Base-by-base conservation (phyloP, 2,329 filamentous ascomycete genomes). In the Pseudonectria foliicola region DNA sequence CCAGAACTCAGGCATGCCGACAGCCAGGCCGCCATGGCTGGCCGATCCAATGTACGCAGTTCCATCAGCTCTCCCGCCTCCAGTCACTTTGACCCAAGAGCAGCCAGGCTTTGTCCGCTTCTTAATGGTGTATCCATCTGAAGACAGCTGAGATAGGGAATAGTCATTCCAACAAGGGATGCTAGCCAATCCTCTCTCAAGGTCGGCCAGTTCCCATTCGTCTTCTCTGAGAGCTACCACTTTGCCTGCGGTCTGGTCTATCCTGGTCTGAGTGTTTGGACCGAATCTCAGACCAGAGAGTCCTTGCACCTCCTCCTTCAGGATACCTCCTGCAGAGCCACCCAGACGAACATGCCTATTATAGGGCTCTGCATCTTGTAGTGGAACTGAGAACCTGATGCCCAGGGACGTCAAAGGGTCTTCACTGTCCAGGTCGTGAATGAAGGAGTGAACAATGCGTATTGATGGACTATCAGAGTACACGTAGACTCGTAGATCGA, bases 1-100 rank as follows among this genome's bases (percentile, higher is more conserved):
- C 76, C 76, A 80, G 49, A 80, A 80, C 46, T 79, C 66, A 6
- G 68, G 64, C 40, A 77, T 59, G 1, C 73, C 73, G 10, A 80
- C 53, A 4, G 71, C 75, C 10, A 80, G 59, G n/a, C 76, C 76
- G 7, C 76, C 76, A 8, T 59, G 54, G 0, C 61, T 68, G 10
- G 73, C 69, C 11, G 70, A 69, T 4, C 76, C 76, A 1, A 80
- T 62, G 43, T 78, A 80, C 0, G 67, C 72, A 1, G 75, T 55
- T 1, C 76, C 75, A 3, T 66, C 67, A 1, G 75, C 64, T 10
- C 72, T 62, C 2, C 67, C 71, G 3, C 71, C 72, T 0, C 71
- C 73, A 0, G 71, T 67, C 8, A 76, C 70, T 10, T 71, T 74
- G 6, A 80, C 57, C 74, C 75, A 79, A 31, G 64, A 65, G 34